These are phyloP conservation scores for Boletus tylopilopsis DNA, from an alignment of 768 basidiomycete genomes.

Conservation along the genomic window DNA sequence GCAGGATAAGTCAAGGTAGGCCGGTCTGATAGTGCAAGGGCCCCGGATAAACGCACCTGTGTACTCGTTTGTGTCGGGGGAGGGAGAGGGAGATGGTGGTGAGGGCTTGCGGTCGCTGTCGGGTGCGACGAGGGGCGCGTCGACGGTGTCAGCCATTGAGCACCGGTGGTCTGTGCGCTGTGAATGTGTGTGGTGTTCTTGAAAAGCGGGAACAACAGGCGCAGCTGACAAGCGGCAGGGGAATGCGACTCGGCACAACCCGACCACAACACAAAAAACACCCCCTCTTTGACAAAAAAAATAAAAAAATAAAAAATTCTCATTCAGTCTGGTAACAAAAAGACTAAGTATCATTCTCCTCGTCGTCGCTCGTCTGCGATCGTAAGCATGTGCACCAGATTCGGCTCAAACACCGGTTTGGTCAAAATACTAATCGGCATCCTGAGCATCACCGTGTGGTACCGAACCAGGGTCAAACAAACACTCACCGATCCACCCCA, in stretches of 20 bases:
- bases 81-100: conserved; percentile 37
- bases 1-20: conserved; percentile 20
- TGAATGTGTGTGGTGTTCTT: conserved; percentile 20
- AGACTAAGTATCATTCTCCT: neutral
- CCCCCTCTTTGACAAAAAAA: no score
- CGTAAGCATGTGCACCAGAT: conserved; percentile 38
- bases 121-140: conserved; percentile 11
- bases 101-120: conserved; percentile 19
- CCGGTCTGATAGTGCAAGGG: conserved; percentile 25
- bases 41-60: conserved; percentile 38
- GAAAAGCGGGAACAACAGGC: conserved; percentile 30
- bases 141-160: conserved; percentile 26
- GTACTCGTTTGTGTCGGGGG: conserved; percentile 40
- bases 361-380: conserved; percentile 41
- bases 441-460: conserved; percentile 1
- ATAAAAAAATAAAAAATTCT: conserved; percentile 1
- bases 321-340: neutral
- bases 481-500: conserved; percentile 71
- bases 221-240: conserved; percentile 31
- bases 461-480: neutral
- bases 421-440: conserved; percentile 59
- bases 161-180: conserved; percentile 32
- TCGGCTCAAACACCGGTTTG: conserved; percentile 71
- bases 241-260: conserved; percentile 32
- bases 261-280: conserved; percentile 29